Base-by-base conservation (phyloP, 2,329 filamentous ascomycete genomes). In the Tolypocladium nubicola region DNA sequence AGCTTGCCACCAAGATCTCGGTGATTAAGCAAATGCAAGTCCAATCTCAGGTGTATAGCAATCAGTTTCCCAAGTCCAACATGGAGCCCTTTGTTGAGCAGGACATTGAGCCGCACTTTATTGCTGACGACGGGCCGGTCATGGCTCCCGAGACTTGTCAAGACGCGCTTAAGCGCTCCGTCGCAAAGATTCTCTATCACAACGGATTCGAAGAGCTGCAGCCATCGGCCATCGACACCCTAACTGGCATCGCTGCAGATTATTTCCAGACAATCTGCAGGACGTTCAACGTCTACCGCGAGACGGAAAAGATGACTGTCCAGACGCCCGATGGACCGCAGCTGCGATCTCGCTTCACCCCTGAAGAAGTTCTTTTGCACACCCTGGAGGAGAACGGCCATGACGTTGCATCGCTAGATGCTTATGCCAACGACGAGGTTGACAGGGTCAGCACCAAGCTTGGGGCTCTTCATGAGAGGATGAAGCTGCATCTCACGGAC, bases 11-110 rank as follows among this genome's bases (percentile, higher is more conserved):
- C 13, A 99, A 97, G 74, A 96, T 99, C 69, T 87, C 90, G 53
- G 90, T 99, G 60, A 94, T 99, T 70, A 99, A 97, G 76, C 94
- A 99, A 75, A 99, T 99, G 94, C 94, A 99, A 74, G 84, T 97
- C 56, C 94, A 99, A 71, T 90, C 91, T 55, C 94, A 97, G 82
- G 89, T 96, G 69, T 99, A 99, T 69, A 89, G 92, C 67, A 99
- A 99, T 67, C 94, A 99, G 71, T 99, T 99, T 66, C 91, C 93
- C 62, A 97, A 96, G 73, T 96, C 96, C 68, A 90, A 96, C 61
- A 89, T 89, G 1, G 87, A 93, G 68, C 89, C 90, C 0, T 97
- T 99, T 61, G 75, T 87, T 21, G 94, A 99, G 73, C 80, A 83
- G 47, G 94, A 97, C 67, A 85, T 94, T 55, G 87, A 91, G 54